Base-by-base conservation (phyloP, 352 stramenopile genomes). In the Ophiocytium majus region DNA sequence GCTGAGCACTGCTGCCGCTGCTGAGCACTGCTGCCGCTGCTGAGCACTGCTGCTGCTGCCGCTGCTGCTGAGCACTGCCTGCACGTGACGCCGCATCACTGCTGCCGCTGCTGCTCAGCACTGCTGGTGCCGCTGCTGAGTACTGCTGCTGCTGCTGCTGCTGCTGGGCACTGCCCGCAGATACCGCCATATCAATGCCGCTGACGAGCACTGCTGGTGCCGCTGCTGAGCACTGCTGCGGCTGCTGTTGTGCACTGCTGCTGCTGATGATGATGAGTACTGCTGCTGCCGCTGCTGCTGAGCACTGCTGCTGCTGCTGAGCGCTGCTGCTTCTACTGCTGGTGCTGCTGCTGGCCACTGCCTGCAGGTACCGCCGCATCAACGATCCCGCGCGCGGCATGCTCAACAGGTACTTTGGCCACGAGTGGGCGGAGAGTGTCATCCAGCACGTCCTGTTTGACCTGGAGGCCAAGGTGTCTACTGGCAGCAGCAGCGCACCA, bases 331-430 rank as follows among this genome's bases (percentile, higher is more conserved):
- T 80, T 81, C 19, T 32, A 14, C 43, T 14, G 17, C 36, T 50
- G 75, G 32, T 85, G 84, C 66, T 66, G 86, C 63, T 50, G 83
- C 33, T n/a, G n/a, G n/a, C n/a, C n/a, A n/a, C n/a, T n/a, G n/a
- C n/a, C n/a, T 14, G 17, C 36, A 81, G 75, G 32, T 85, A 85
- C 66, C 78, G 86, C 63, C 63, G 83, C 33, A 83, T 83, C 50
- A 89, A 89, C 32, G 86, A 89, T 74, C 86, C 86, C 23, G 86
- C 78, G 32, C n/a, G 86, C 34, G 86, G 86, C 19, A 89, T 89
- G 86, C 63, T 89, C 0, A 89, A 79, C 0, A 57, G 83, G 32
- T 89, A 85, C 37, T 89, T 87, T 80, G 86, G 86, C 49, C 1
- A 43, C 23, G 82, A 85, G 37, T 89, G 82, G 82, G 83, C 86